Evolutionary conservation across 2,329 filamentous ascomycete genomes (phyloP).

Genomic region (Plenodomus lindquistii): DNA sequence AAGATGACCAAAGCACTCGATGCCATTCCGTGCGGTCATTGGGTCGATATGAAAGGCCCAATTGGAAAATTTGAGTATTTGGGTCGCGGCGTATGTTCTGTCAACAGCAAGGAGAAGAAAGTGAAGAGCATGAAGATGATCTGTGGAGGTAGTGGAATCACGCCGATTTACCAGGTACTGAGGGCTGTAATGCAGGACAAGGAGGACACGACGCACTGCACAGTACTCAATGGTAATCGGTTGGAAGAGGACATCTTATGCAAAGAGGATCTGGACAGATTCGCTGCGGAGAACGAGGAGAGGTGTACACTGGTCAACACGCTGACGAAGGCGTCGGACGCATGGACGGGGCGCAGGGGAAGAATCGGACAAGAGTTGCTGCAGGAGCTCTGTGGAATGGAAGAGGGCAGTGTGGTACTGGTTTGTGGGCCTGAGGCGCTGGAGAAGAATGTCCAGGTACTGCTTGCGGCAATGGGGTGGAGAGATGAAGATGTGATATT

Average conservation of each 20-base stretch:
- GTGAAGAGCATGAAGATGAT: conserved; percentile 81
- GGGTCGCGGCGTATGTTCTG: conserved; percentile 64
- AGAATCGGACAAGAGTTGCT: conserved; percentile 68
- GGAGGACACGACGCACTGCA: conserved; percentile 67
- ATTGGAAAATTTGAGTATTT: conserved; percentile 84
- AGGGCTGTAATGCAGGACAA: conserved; percentile 70
- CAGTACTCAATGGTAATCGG: conserved; percentile 79
- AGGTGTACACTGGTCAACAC: conserved; percentile 70
- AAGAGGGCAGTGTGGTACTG: conserved; percentile 65
- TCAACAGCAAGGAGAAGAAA: conserved; percentile 60
- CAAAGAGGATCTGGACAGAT: conserved; percentile 68
- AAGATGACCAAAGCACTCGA: conserved; percentile 84
- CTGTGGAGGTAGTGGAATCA: conserved; percentile 85
- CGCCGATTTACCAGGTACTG: conserved; percentile 86
- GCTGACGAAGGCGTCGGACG: conserved; percentile 64
- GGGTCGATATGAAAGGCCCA: conserved; percentile 84
- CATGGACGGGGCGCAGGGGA: conserved; percentile 71
- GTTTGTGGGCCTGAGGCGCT: conserved; percentile 78
- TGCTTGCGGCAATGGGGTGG: conserved; percentile 69
- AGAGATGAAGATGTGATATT: conserved; percentile 72
- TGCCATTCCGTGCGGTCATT: conserved; percentile 69
- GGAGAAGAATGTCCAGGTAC: conserved; percentile 67
- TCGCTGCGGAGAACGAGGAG: conserved; percentile 58
- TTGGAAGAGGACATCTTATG: conserved; percentile 81
- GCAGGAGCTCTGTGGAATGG: conserved; percentile 58